Percentiles rank a stretch among this genome's conserved stretches.
phyloP scores from a whole-genome alignment of 2,329 filamentous ascomycete species.

The Nemania sp. region DNA sequence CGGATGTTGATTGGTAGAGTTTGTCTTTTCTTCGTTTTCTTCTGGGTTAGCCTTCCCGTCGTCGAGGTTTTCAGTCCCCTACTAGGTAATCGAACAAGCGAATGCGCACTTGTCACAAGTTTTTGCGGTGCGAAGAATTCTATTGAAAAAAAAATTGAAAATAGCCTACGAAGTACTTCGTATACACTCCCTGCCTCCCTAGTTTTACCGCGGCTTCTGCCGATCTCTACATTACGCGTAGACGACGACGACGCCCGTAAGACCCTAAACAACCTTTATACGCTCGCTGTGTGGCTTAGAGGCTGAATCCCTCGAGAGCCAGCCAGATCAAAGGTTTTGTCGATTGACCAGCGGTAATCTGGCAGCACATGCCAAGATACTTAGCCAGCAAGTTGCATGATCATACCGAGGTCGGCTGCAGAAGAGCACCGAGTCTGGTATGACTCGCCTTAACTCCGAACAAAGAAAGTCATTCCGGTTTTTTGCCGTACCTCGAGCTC shows the following conservation, averaged over 20 bases:
- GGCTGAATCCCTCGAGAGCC: background rate
- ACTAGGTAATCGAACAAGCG: constrained; percentile 18
- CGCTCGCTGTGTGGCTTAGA: constrained; percentile 4
- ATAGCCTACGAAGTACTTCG: no score
- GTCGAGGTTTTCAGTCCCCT: constrained; percentile 13
- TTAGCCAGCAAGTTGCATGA: no score
- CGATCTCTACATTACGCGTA: background rate
- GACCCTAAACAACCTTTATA: background rate
- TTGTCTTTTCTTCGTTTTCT: background rate
- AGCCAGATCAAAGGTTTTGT: background rate
- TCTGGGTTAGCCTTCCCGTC: background rate
- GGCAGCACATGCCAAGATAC: no score
- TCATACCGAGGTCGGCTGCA: constrained; percentile 23
- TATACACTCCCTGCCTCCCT: no score
- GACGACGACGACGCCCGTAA: no score
- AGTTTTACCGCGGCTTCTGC: background rate
- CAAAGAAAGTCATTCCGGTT: constrained; percentile 17
- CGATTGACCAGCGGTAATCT: background rate
- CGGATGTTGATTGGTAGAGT: background rate
- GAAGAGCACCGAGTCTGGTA: constrained; percentile 10
- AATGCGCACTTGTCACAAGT: background rate
- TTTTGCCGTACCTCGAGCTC: constrained; percentile 19
- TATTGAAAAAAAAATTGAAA: no score
- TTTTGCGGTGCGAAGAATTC: background rate
- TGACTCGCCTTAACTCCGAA: constrained; percentile 8